Evolutionary conservation across 2,329 filamentous ascomycete species (phyloP).

Genomic region (Cladorrhinum sp.): DNA sequence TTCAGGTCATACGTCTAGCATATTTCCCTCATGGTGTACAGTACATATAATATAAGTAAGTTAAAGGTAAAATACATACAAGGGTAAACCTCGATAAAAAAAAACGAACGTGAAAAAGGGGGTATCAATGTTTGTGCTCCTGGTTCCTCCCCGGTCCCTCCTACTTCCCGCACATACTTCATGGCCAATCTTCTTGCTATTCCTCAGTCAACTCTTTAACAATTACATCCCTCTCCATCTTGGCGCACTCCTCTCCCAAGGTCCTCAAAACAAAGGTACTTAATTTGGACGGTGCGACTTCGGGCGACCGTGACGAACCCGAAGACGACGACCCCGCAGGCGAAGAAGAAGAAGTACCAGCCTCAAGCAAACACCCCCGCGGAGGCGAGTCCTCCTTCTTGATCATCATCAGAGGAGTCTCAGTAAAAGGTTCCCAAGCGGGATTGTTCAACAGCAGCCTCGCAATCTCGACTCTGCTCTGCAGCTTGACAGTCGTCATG

Average conservation of each 20-base stretch:
- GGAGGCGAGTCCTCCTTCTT: not conserved
- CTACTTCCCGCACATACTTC: too few relatives aligned
- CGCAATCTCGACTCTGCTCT: constrained; percentile 37
- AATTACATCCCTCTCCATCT: not conserved
- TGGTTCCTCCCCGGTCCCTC: too few relatives aligned
- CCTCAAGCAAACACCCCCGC: not conserved
- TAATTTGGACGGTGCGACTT: not conserved
- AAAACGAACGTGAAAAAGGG: too few relatives aligned
- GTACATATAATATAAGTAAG: too few relatives aligned
- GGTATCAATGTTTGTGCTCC: too few relatives aligned
- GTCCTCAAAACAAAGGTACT: not conserved
- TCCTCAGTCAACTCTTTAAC: not conserved
- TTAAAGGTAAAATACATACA: too few relatives aligned
- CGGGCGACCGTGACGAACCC: not conserved
- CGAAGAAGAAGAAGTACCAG: too few relatives aligned
- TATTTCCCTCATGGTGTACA: too few relatives aligned
- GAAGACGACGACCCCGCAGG: not conserved
- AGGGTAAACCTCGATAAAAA: too few relatives aligned
- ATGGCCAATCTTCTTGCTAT: too few relatives aligned
- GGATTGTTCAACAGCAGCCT: constrained; percentile 44
- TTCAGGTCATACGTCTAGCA: too few relatives aligned
- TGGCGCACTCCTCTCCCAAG: not conserved
- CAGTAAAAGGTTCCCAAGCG: constrained; percentile 36
- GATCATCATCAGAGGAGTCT: not conserved
- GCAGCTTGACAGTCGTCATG: constrained; percentile 34